Evolutionary conservation across 352 stramenopile genomes (phyloP), one percentile per base, ranked within the genome.

Genomic region (Phytophthora macrochlamydospora): DNA sequence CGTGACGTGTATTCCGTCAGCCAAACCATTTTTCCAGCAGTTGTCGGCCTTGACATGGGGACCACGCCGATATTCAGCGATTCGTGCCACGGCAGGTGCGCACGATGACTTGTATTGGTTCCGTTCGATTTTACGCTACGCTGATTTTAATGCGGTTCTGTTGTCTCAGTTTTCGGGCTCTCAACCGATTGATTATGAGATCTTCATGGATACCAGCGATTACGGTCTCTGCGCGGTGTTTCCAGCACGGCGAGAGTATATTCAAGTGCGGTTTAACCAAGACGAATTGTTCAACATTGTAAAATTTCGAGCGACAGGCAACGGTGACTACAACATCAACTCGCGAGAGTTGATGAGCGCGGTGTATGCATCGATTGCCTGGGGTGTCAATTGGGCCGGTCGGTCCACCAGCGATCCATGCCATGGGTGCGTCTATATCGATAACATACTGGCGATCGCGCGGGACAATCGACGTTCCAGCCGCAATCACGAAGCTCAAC

Each of bases 131-230:
- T 18, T 62, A 18, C 37, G 18, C 9, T 14, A 30, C 2, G 52
- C 52, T 4, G 14, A 50, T 37, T 35, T 62, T 13, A 33, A 54
- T 28, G 45, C 42, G 6, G 42, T 62, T 8, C 55, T 31, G 1
- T 32, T 62, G 2, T 29, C 42, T 3, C 28, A 32, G 8, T 62
- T 62, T 52, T 37, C 46, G 5, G 14, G 13, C 4, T 35, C 2
- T 6, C 43, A 62, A 62, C 32, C 37, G 2, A 8, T 35, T 4
- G 55, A 56, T 24, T 12, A 55, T 3, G 1, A 56, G 11, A 30
- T 69, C 2, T 18, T 49, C 30, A 70, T 70, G 67, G 67, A 67
- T 30, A 61, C 56, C 8, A 74, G 51, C 7, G 60, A 75, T 30
- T 3, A 40, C 3, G 52, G 56, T 3, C 38, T 75, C 3, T 75